Evolutionary conservation across 2,329 filamentous ascomycete species (phyloP), one percentile per base, ranked within the genome.

Genomic region (Penicillium sp.): DNA sequence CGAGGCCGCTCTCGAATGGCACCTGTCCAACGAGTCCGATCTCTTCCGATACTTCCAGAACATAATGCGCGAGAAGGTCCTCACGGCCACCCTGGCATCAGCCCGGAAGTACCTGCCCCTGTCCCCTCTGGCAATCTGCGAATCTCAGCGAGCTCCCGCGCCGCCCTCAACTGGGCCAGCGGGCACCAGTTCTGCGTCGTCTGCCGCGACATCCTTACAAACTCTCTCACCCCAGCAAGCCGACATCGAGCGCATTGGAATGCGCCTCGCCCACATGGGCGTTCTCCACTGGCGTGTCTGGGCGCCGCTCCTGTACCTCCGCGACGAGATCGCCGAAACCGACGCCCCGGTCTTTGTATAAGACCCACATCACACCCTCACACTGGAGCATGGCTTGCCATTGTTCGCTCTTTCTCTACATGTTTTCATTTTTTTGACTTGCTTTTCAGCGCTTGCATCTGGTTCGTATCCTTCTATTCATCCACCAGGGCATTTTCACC

Each of bases 251-350:
- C 58, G 61, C 43, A 79, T 95, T 62, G 81, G 87, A 1, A 84
- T 82, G 30, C 81, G 87, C 31, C 75, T 95, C 35, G 84, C 87
- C 4, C 91, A 96, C 58, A 80, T 96, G 30, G 81, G 86, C 10
- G 76, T 93, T 4, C 70, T 97, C 16, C 89, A 96, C 65, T 96
- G 90, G 89, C 79, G 87, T 33, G 84, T 95, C 3, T 97, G 90
- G 88, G 78, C 79, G 1, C 79, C 80, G 2, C 72, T 94, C 37
- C 80, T 85, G 9, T 95, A 95, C 37, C 51, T 63, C 16, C 51
- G 58, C 15, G 62, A 65, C 26, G 45, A 48, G 32, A 47, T 50
- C 23, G 50, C 50, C 6, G 48, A 51, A 14, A 13, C 36, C 7
- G 48, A 47, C 3, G 15, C 51, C 4, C 30, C 31, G 1, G 26